Evolutionary conservation across 2,329 filamentous ascomycete genomes (phyloP).

Genomic region (Penicillium glabrum): DNA sequence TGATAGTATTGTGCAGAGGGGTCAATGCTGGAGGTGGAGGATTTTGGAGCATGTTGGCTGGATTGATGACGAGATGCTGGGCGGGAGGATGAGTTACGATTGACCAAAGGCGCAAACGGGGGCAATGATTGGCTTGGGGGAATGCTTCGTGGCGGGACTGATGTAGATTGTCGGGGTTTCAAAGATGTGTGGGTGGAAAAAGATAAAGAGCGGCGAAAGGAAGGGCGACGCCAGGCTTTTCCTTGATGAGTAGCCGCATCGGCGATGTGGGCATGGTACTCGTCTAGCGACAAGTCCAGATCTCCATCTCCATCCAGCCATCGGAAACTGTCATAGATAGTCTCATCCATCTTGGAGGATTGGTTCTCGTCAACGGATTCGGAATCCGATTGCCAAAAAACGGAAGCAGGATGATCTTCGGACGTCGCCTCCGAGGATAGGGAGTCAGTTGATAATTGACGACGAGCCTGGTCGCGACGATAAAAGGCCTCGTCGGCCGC

Average conservation of each 20-base stretch:
- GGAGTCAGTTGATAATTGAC: conserved; percentile 29
- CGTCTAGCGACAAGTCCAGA: conserved; percentile 68
- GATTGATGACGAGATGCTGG: conserved; percentile 48
- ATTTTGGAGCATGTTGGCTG: conserved; percentile 55
- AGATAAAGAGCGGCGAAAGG: conserved; percentile 71
- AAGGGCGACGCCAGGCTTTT: conserved; percentile 47
- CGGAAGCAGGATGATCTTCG: conserved; percentile 21
- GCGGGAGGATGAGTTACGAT: conserved; percentile 38
- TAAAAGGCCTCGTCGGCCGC: conserved; percentile 60
- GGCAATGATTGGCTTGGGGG: conserved; percentile 38
- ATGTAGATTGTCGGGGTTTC: conserved; percentile 42
- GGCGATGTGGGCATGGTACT: conserved; percentile 66
- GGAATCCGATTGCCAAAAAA: conserved; percentile 28
- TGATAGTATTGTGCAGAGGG: conserved; percentile 79
- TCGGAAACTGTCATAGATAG: conserved; percentile 66
- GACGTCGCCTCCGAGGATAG: conserved; percentile 11
- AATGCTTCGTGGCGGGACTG: conserved; percentile 43
- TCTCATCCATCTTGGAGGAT: conserved; percentile 48
- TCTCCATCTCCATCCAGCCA: conserved; percentile 74
- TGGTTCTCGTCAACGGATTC: conserved; percentile 30
- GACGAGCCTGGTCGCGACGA: conserved; percentile 37
- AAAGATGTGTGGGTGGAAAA: conserved; percentile 64
- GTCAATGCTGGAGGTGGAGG: conserved; percentile 60
- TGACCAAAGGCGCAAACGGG: conserved; percentile 11
- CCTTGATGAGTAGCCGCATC: conserved; percentile 41